A percentile compares a stretch with the other conserved stretches of the same genome.
These are phyloP conservation scores for Chlorella sp. DNA, from an alignment of 139 green algal species.

Conservation along the genomic window DNA sequence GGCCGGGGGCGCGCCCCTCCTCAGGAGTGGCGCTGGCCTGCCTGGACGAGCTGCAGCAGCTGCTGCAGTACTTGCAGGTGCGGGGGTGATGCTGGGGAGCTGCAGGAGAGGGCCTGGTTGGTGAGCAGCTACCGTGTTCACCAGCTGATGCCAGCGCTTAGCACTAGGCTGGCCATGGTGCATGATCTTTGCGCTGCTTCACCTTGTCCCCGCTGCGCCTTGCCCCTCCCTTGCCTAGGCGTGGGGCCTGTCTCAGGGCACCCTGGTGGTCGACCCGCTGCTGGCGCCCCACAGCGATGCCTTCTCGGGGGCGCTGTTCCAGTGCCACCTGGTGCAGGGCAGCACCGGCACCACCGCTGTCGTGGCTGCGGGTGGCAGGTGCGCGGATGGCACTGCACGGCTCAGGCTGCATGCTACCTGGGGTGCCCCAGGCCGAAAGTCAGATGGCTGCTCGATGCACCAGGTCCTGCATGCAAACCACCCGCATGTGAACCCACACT, in stretches of 20 bases:
- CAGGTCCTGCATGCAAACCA: not conserved
- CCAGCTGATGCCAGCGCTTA: too few relatives aligned
- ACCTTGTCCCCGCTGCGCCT: too few relatives aligned
- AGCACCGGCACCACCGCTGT: slow-evolving; percentile 38
- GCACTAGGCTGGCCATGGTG: too few relatives aligned
- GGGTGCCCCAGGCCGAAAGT: too few relatives aligned
- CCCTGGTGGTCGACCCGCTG: slow-evolving; percentile 80
- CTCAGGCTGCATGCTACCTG: too few relatives aligned
- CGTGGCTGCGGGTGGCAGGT: slow-evolving; percentile 62
- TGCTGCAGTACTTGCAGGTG: slow-evolving; percentile 42
- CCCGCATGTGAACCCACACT: not conserved
- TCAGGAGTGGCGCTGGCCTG: slow-evolving; percentile 6
- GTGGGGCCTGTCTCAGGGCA: slow-evolving; percentile 62
- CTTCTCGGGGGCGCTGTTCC: slow-evolving; percentile 75
- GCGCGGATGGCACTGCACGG: not conserved
- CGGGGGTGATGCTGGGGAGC: not conserved
- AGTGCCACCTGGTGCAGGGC: slow-evolving; percentile 61
- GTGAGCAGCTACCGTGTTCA: too few relatives aligned
- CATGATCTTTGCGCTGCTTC: too few relatives aligned
- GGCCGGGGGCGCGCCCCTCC: not conserved
- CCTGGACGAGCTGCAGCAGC: slow-evolving; percentile 36
- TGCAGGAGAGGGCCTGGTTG: too few relatives aligned
- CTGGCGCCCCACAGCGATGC: slow-evolving; percentile 78
- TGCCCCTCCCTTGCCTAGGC: slow-evolving; percentile 39
- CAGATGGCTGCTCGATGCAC: too few relatives aligned